A percentile compares a stretch with the other conserved stretches of the same genome.
These are phyloP conservation scores for Penicillium sp. DNA, from an alignment of 2,329 filamentous ascomycete species.

Conservation along the genomic window DNA sequence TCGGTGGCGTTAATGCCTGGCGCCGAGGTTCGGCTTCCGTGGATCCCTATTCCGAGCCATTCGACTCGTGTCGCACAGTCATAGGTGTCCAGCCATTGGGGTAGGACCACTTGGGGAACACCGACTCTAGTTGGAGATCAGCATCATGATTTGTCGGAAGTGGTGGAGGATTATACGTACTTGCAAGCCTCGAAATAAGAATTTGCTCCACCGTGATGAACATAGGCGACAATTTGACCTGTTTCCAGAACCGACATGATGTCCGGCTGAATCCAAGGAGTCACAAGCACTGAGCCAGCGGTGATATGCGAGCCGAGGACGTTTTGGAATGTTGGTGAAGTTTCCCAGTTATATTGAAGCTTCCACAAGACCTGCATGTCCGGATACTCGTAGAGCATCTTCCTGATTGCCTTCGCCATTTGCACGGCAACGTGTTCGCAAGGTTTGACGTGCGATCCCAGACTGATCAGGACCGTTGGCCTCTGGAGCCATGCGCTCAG, in stretches of 20 bases:
- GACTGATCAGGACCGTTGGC: conserved; percentile 50
- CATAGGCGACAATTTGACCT: conserved; percentile 40
- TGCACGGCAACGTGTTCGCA: conserved; percentile 28
- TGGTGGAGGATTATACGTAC: conserved; percentile 28
- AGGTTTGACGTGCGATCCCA: conserved; percentile 43
- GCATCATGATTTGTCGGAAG: not conserved
- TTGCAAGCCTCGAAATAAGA: conserved; percentile 48
- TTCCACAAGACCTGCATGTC: conserved; percentile 44
- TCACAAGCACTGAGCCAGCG: conserved; percentile 10
- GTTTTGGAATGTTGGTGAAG: conserved; percentile 8
- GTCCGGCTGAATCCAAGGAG: conserved; percentile 20
- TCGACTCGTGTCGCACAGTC: conserved; percentile 47
- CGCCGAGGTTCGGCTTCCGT: conserved; percentile 36
- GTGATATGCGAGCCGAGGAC: conserved; percentile 11
- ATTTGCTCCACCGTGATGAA: conserved; percentile 51
- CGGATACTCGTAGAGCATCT: conserved; percentile 38
- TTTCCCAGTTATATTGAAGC: conserved; percentile 25
- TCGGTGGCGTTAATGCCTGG: conserved; percentile 24
- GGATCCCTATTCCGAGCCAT: conserved; percentile 44
- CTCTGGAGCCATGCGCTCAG: conserved; percentile 45
- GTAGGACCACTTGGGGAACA: conserved; percentile 48
- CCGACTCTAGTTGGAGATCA: conserved; percentile 35
- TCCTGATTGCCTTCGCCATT: conserved; percentile 41
- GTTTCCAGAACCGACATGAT: conserved; percentile 32
- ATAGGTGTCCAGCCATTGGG: conserved; percentile 49